Evolutionary conservation across 1,284 basidiomycete species (phyloP).

Genomic region (Apiotrichum mycotoxinovorans): DNA sequence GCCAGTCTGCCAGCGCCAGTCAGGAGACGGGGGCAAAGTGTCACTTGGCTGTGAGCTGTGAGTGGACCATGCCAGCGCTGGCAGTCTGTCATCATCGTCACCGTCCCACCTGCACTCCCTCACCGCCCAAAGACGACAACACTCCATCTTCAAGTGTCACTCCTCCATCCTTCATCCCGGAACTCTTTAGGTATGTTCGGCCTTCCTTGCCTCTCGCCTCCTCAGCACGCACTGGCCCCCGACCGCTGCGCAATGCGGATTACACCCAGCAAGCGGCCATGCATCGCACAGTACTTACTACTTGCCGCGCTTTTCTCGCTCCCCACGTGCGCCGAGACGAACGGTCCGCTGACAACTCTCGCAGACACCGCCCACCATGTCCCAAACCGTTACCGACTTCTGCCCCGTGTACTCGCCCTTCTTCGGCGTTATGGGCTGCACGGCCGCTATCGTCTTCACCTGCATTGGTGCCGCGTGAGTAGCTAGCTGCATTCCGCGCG

Average conservation of each 20-base stretch:
- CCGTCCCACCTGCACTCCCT: neutral
- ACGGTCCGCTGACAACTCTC: neutral
- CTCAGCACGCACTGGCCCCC: neutral
- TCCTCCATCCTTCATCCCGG: neutral
- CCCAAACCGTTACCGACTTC: conserved; percentile 56
- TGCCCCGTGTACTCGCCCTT: conserved; percentile 95
- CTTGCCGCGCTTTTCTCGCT: neutral
- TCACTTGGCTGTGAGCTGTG: neutral
- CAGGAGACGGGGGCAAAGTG: no score
- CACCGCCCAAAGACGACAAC: neutral
- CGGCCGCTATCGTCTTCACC: conserved; percentile 94
- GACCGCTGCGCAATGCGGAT: no score
- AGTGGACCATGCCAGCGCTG: neutral
- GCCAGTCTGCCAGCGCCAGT: no score
- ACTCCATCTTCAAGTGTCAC: neutral
- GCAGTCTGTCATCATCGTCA: conserved; percentile 1
- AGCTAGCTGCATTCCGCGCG: no score
- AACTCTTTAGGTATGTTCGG: neutral
- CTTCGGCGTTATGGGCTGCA: conserved; percentile 96
- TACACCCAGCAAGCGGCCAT: no score
- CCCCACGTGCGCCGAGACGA: conserved; percentile 15
- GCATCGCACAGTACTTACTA: no score
- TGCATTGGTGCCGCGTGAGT: conserved; percentile 57
- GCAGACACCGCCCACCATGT: conserved; percentile 8
- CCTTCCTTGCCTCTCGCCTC: no score